These are phyloP conservation scores for Scytalidium lignicola DNA, from an alignment of 2,329 filamentous ascomycete genomes.

Conservation along the genomic window DNA sequence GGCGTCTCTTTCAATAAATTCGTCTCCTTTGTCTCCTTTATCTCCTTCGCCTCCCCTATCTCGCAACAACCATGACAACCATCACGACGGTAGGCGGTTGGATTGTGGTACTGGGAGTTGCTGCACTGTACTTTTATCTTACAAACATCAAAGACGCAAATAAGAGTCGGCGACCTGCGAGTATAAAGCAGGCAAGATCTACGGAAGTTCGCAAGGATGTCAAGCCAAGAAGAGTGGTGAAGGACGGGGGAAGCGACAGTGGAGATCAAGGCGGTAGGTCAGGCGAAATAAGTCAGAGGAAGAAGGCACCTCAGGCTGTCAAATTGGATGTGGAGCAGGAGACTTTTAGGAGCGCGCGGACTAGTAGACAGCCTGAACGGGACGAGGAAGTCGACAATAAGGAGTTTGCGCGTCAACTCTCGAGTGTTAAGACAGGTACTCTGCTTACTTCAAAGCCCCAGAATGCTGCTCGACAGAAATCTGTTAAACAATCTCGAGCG, in stretches of 20 bases:
- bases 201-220: slow-evolving; percentile 18
- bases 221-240: slow-evolving; percentile 21
- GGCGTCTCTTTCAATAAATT: background rate
- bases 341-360: slow-evolving; percentile 1
- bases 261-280: slow-evolving; percentile 17
- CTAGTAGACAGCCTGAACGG: background rate
- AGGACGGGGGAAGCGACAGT: slow-evolving; percentile 17
- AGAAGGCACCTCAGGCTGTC: slow-evolving; percentile 12
- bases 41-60: slow-evolving; percentile 2
- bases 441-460: slow-evolving; percentile 53
- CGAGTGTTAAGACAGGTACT: slow-evolving; percentile 63
- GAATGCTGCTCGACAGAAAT: slow-evolving; percentile 38
- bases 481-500: slow-evolving; percentile 63
- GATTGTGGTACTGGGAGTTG: slow-evolving; percentile 27
- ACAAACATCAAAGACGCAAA: slow-evolving; percentile 8
- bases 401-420: slow-evolving; percentile 72
- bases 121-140: slow-evolving; percentile 23
- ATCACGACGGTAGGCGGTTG: slow-evolving; percentile 31
- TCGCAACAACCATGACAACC: slow-evolving; percentile 14
- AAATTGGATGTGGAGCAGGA: slow-evolving; percentile 8
- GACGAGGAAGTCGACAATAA: slow-evolving; percentile 62
- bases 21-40: background rate
- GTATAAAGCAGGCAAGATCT: slow-evolving; percentile 14
- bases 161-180: slow-evolving; percentile 12
- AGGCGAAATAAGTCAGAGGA: slow-evolving; percentile 15